Base-by-base conservation (phyloP, 202 grass and related monocot species). In the Schoenoplectus triqueter region DNA sequence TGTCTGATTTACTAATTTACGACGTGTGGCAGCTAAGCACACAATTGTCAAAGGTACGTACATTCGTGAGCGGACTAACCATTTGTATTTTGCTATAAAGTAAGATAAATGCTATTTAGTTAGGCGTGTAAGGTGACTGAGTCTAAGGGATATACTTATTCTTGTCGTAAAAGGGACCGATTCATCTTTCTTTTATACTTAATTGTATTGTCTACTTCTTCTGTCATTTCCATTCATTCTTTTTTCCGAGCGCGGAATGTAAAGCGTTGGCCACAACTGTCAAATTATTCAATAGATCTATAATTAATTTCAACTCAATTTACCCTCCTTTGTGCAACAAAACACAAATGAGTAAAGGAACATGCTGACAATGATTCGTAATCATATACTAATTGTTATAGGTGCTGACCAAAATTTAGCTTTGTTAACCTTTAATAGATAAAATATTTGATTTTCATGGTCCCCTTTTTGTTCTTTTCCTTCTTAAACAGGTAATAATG, bases 401-500 rank as follows among this genome's bases (percentile, higher is more conserved):
- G 66, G 11, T 64, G 10, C 6, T 51, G 6, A 64, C 9, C 14
- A 22, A 47, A 61, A 3, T 13, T 31, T 61, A 55, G 5, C 17
- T 15, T 85, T 62, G 67, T 71, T 80, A 9, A 9, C 59, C 10
- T 41, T 47, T 61, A 20, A 41, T 81, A n/a, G 13, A 80, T 67
- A 31, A 49, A 66, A 13, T 18, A 19, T 64, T 68, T 19, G 45
- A 57, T 10, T n/a, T 45, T 70, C 3, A 6, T 65, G 46, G 10
- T 81, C 69, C 3, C 18, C 17, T 10, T 68, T 72, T 41, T 10
- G 10, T 55, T 18, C 18, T 80, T 55, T 88, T 2, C 51, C 70
- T 83, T 13, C 80, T 0, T 90, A 7, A 65, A 92, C 85, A 97
- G 92, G 95, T 70, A 45, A 93, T 67, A 98, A 98, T 88, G 95